Conservation (phyloP, 495 filamentous ascomycete species). For the Penicillium riverlandense region DNA sequence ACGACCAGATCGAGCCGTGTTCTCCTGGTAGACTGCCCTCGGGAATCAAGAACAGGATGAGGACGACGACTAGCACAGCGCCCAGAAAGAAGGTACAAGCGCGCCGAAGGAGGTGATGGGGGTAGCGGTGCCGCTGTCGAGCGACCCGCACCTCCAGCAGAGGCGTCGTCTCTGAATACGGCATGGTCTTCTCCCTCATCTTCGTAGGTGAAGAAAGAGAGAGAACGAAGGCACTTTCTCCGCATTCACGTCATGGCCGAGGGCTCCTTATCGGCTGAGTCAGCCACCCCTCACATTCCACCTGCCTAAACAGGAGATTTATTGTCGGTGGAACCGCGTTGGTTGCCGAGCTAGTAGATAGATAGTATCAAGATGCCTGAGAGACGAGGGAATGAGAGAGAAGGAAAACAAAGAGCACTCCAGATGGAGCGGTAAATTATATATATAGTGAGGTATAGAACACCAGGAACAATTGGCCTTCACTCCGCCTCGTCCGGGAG, state of each 20-base stretch:
- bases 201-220: constrained; percentile 8
- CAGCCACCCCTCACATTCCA: background rate
- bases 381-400: no score
- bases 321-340: no score
- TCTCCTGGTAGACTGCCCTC: constrained; percentile 23
- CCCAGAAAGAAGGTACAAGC: constrained; percentile 62
- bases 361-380: constrained; percentile 1
- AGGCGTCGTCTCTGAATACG: constrained; percentile 34
- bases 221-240: constrained; percentile 6
- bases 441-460: background rate
- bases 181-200: constrained; percentile 39
- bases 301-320: background rate
- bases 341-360: background rate
- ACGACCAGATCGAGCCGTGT: constrained; percentile 33
- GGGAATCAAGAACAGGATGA: constrained; percentile 56
- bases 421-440: no score
- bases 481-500: constrained; percentile 21
- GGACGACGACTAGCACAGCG: constrained; percentile 47
- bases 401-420: no score
- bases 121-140: constrained; percentile 53
- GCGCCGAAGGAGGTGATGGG: constrained; percentile 59
- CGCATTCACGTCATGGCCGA: constrained; percentile 1
- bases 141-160: constrained; percentile 31
- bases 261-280: constrained; percentile 15
- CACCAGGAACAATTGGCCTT: constrained; percentile 4